Conservation (phyloP, 2,329 filamentous ascomycete species). For the Arthroderma sp. region DNA sequence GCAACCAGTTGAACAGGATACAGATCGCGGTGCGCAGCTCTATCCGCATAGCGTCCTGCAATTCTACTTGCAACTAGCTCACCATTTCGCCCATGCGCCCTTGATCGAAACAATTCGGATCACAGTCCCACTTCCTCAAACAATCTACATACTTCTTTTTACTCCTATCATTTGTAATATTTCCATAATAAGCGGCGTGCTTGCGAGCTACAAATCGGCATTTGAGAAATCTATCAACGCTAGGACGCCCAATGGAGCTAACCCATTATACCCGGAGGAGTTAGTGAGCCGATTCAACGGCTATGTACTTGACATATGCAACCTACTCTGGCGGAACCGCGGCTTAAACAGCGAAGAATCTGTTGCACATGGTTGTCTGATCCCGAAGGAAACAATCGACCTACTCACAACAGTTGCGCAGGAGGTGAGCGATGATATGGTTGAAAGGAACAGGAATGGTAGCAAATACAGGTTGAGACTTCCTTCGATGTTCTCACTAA, state of each 20-base stretch:
- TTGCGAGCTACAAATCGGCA: conserved; percentile 59
- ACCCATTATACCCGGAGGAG: conserved; percentile 40
- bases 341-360: conserved; percentile 54
- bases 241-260: conserved; percentile 20
- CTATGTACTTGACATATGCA: conserved; percentile 77
- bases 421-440: conserved; percentile 23
- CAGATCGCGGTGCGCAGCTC: background rate
- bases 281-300: conserved; percentile 64
- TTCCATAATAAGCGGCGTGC: conserved; percentile 55
- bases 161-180: conserved; percentile 48
- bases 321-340: conserved; percentile 64
- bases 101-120: conserved; percentile 48
- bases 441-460: conserved; percentile 1
- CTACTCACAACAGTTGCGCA: conserved; percentile 31
- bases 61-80: conserved; percentile 54
- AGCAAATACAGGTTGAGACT: conserved; percentile 23
- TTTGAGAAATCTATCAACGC: conserved; percentile 51
- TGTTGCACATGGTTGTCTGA: conserved; percentile 44
- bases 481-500: conserved; percentile 33
- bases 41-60: conserved; percentile 40
- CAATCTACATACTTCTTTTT: conserved; percentile 62
- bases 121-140: conserved; percentile 51
- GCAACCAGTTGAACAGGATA: conserved; percentile 23
- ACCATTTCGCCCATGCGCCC: conserved; percentile 40
- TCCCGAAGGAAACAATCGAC: conserved; percentile 34